Evolutionary conservation across 164 flowering plant genomes (phyloP).

Genomic region (Kingdonia uniflora): DNA sequence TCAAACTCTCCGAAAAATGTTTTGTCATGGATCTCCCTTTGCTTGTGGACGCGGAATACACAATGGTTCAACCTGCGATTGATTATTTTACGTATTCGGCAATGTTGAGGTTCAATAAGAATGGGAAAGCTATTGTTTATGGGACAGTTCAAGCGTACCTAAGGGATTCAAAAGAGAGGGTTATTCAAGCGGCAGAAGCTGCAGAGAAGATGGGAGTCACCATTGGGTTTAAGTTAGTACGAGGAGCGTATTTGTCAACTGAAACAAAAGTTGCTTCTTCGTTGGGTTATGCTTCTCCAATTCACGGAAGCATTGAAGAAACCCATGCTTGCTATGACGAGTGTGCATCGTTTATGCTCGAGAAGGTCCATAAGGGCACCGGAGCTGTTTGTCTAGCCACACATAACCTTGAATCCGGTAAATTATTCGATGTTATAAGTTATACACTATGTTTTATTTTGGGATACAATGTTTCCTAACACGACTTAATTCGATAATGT

Average conservation of each 20-base stretch:
- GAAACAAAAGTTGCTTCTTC: slow-evolving; percentile 48
- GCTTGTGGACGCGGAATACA: slow-evolving; percentile 76
- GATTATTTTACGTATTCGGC: slow-evolving; percentile 66
- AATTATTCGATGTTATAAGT: neutral
- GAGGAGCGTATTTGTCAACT: slow-evolving; percentile 81
- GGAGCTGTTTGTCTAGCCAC: slow-evolving; percentile 68
- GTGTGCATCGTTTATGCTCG: slow-evolving; percentile 58
- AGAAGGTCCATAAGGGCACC: slow-evolving; percentile 37
- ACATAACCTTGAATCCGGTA: slow-evolving; percentile 84
- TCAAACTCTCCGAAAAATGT: slow-evolving; percentile 35
- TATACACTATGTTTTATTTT: neutral
- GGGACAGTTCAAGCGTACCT: slow-evolving; percentile 78
- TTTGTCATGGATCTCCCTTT: slow-evolving; percentile 37
- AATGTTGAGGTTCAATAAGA: slow-evolving; percentile 31
- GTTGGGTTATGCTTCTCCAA: slow-evolving; percentile 55
- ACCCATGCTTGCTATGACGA: slow-evolving; percentile 67
- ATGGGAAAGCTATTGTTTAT: slow-evolving; percentile 34
- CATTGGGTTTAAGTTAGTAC: slow-evolving; percentile 72
- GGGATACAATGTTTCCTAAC: neutral
- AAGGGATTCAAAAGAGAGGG: slow-evolving; percentile 63
- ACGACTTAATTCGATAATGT: no score
- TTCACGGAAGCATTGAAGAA: slow-evolving; percentile 48
- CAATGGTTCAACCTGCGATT: slow-evolving; percentile 67
- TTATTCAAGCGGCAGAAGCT: slow-evolving; percentile 27
- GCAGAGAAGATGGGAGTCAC: slow-evolving; percentile 60